Evolutionary conservation across 228 moss, liverwort and hornwort genomes (phyloP).

Genomic region (Sphagnum magellanicum): DNA sequence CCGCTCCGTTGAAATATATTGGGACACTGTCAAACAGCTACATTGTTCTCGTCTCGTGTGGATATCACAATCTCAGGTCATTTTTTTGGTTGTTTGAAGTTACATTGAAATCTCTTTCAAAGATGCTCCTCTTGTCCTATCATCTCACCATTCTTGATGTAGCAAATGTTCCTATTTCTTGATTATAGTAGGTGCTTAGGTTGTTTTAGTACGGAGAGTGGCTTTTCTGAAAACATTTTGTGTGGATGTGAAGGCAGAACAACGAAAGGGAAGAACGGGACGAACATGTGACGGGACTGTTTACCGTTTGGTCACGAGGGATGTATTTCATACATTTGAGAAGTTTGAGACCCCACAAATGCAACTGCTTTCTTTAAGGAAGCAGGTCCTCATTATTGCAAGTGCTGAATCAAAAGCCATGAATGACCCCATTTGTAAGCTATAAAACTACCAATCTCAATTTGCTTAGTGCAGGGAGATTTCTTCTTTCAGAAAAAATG

Average conservation of each 20-base stretch:
- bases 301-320: constrained; percentile 46
- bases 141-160: no score
- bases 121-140: no score
- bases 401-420: constrained; percentile 55
- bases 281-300: constrained; percentile 68
- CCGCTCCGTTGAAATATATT: constrained; percentile 49
- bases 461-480: neutral
- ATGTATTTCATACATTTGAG: constrained; percentile 25
- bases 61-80: constrained; percentile 67
- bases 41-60: constrained; percentile 48
- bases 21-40: constrained; percentile 31
- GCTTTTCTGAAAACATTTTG: neutral
- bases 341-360: constrained; percentile 62
- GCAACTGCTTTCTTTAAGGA: constrained; percentile 57
- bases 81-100: no score
- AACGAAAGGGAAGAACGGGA: constrained; percentile 67
- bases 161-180: no score
- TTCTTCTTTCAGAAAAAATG: no score
- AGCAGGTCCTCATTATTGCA: constrained; percentile 59
- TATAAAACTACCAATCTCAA: neutral
- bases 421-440: constrained; percentile 51
- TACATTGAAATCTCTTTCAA: no score
- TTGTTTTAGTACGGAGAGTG: no score
- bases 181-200: no score
- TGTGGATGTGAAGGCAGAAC: constrained; percentile 36